Evolutionary conservation across 345 rosid species (phyloP), one percentile per base, ranked within the genome.

Genomic region (Camelina hispida): DNA sequence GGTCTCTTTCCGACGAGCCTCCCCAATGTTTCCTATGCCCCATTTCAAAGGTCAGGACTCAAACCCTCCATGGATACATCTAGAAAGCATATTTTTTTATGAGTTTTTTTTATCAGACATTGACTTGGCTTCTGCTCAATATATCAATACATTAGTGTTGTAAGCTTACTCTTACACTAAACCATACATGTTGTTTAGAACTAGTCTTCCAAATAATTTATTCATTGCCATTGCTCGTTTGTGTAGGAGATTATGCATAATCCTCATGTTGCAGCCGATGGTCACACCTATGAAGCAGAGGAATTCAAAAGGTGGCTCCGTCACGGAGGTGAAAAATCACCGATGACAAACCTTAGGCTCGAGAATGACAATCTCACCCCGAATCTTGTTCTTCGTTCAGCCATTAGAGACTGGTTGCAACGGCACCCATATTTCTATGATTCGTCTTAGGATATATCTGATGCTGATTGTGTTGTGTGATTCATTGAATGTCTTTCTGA

Each of bases 231-330:
- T 42, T 63, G 15, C 48, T 56, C 23, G 22, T 82, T 63, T 51
- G 60, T 83, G 82, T 86, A 93, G 97, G 97, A 80, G 62, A 76
- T 93, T 30, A 93, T 93, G 97, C 76, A 37, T 62, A 85, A 90
- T 72, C 98, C 97, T 8, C 84, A 80, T 46, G 85, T 90, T 35
- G 95, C 98, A 37, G 97, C 98, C 0, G 98, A 90, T 72, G 98
- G 98, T 25, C 76, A 62, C 73, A 93, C 95, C 6, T 93, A 93
- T 14, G 96, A 90, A 74, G 85, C 81, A 67, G 83, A 84, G 20
- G 90, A 87, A 10, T 62, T 93, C 73, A 78, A 40, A 64, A 84
- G 63, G 57, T 93, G 98, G 98, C 84, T 93, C 40, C 74, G 68
- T 30, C 80, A 85, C 1, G 89, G 91, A 34, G 85, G 84, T n/a